Conservation (phyloP, 2,329 filamentous ascomycete genomes). For the Sporothrix dimorphospora region DNA sequence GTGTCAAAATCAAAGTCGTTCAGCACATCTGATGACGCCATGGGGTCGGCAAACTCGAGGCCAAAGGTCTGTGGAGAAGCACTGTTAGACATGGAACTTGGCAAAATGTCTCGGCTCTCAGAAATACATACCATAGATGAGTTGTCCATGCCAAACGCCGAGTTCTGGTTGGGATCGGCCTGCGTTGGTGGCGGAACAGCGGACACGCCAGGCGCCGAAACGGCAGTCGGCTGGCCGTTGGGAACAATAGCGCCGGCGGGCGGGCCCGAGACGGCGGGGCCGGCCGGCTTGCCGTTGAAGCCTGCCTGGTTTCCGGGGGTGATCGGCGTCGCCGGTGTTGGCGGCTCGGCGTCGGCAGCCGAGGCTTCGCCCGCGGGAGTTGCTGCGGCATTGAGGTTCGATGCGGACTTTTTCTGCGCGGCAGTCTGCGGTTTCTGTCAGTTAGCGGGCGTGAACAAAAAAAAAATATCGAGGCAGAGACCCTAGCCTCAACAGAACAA, state of each 20-base stretch:
- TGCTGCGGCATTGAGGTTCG: slow-evolving; percentile 54
- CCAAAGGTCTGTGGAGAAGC: slow-evolving; percentile 44
- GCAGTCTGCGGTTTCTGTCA: slow-evolving; percentile 48
- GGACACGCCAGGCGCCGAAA: slow-evolving; percentile 48
- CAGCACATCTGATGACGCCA: slow-evolving; percentile 59
- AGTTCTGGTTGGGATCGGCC: slow-evolving; percentile 53
- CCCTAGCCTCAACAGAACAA: neutral
- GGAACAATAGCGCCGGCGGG: slow-evolving; percentile 40
- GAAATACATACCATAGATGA: slow-evolving; percentile 48
- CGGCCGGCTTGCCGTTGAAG: slow-evolving; percentile 49
- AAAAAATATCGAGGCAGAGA: neutral
- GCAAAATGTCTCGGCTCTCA: no score
- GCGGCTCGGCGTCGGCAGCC: slow-evolving; percentile 59
- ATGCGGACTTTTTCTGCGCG: slow-evolving; percentile 66
- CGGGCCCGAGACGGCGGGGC: slow-evolving; percentile 44
- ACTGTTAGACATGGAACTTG: neutral
- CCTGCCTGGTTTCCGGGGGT: slow-evolving; percentile 58
- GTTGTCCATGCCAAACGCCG: slow-evolving; percentile 49
- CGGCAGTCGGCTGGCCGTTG: slow-evolving; percentile 52
- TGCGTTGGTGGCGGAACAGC: slow-evolving; percentile 50
- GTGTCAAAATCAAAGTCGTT: slow-evolving; percentile 72
- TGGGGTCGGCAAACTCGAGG: slow-evolving; percentile 61
- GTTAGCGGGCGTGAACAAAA: slow-evolving; percentile 13
- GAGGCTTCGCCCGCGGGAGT: slow-evolving; percentile 60
- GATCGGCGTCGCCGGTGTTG: slow-evolving; percentile 66